These are phyloP conservation scores for Orbilia brochopaga DNA, from an alignment of 2,329 filamentous ascomycete genomes.

Conservation along the genomic window DNA sequence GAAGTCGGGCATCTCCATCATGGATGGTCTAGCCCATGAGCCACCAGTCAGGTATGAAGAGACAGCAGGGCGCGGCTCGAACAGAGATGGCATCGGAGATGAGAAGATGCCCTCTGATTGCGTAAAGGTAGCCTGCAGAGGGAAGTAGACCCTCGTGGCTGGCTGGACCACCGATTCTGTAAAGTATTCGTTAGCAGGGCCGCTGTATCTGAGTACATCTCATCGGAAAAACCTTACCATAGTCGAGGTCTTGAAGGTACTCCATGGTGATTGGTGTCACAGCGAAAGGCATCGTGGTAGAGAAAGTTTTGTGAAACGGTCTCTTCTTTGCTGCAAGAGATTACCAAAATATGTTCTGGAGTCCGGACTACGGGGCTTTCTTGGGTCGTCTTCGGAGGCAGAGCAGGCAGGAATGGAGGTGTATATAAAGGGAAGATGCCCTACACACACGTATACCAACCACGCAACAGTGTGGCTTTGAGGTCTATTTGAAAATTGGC, in stretches of 20 bases:
- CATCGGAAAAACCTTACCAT: constrained; percentile 26
- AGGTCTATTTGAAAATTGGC: constrained; percentile 28
- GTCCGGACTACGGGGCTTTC: constrained; percentile 20
- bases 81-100: constrained; percentile 44
- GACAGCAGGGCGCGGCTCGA: constrained; percentile 31
- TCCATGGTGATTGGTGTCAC: constrained; percentile 49
- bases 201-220: background rate
- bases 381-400: constrained; percentile 25
- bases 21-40: constrained; percentile 36
- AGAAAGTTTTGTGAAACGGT: background rate
- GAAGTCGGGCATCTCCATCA: constrained; percentile 32
- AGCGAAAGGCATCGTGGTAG: constrained; percentile 47
- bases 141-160: constrained; percentile 46
- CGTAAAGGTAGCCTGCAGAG: constrained; percentile 47
- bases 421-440: constrained; percentile 12
- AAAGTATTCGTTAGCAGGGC: constrained; percentile 10
- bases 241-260: constrained; percentile 50
- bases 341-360: constrained; percentile 9
- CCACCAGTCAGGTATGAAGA: constrained; percentile 39
- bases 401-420: constrained; percentile 16
- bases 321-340: constrained; percentile 7
- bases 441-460: background rate
- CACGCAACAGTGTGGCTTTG: constrained; percentile 9
- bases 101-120: constrained; percentile 48
- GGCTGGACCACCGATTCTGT: constrained; percentile 49